phyloP scores from a whole-genome alignment of 106 monocot genomes.

The Hemerocallis citrina region DNA sequence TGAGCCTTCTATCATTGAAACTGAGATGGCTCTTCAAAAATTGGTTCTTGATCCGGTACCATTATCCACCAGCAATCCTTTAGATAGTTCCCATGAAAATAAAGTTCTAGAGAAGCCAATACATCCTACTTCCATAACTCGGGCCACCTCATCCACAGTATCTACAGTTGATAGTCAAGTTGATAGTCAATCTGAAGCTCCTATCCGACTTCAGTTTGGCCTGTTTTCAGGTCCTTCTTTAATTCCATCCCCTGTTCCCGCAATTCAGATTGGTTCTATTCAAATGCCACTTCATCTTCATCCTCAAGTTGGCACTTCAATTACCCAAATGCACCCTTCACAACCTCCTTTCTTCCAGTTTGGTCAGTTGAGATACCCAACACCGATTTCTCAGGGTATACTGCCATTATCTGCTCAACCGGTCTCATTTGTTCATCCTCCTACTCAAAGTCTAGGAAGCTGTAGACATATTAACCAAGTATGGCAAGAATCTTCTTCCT shows the following conservation, averaged over 20 bases:
- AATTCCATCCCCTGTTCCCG: slow-evolving; percentile 87
- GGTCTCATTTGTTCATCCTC: slow-evolving; percentile 43
- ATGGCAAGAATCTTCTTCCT: slow-evolving; percentile 24
- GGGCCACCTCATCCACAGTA: slow-evolving; percentile 20
- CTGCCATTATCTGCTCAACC: slow-evolving; percentile 42
- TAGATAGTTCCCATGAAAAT: slow-evolving; percentile 4
- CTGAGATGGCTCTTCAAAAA: slow-evolving; percentile 42
- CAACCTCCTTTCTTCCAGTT: slow-evolving; percentile 64
- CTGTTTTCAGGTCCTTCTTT: slow-evolving; percentile 89
- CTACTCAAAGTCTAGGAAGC: slow-evolving; percentile 32
- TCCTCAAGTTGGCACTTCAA: slow-evolving; percentile 37
- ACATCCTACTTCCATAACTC: slow-evolving; percentile 12
- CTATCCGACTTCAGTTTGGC: slow-evolving; percentile 81
- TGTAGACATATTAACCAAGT: slow-evolving; percentile 21
- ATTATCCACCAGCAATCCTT: slow-evolving; percentile 1
- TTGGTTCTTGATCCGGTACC: slow-evolving; percentile 33
- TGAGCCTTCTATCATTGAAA: slow-evolving; percentile 19
- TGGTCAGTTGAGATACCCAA: slow-evolving; percentile 58
- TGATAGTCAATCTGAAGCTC: slow-evolving; percentile 22
- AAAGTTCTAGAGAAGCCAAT: slow-evolving; percentile 12
- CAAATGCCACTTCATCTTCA: slow-evolving; percentile 91
- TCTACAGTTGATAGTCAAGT: slow-evolving; percentile 30
- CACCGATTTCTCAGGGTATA: slow-evolving; percentile 48
- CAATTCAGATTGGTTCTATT: slow-evolving; percentile 97
- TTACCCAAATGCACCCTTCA: slow-evolving; percentile 53